Evolutionary conservation across 495 filamentous ascomycete genomes (phyloP).

Genomic region (Lophium mytilinum): DNA sequence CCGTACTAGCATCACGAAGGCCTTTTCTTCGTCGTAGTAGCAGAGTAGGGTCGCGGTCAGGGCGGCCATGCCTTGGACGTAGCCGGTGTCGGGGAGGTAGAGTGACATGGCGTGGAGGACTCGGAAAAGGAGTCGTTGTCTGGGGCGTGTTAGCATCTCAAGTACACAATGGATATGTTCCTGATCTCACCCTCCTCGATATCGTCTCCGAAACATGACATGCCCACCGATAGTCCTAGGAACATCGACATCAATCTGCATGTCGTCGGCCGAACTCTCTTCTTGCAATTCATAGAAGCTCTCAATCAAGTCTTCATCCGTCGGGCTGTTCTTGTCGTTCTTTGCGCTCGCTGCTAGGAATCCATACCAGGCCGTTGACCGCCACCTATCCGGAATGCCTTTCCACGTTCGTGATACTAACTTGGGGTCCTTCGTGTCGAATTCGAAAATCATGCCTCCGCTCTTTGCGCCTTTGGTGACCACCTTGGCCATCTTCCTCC

Average conservation of each 20-base stretch:
- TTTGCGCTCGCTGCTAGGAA: constrained; percentile 83
- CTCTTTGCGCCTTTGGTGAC: constrained; percentile 46
- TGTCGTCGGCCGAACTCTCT: constrained; percentile 75
- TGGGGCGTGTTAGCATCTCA: constrained; percentile 35
- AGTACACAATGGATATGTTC: not conserved
- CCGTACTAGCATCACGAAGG: constrained; percentile 91
- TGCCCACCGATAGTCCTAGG: constrained; percentile 91
- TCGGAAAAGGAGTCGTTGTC: constrained; percentile 85
- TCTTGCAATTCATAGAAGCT: constrained; percentile 57
- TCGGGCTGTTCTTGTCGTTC: constrained; percentile 47
- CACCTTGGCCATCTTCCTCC: constrained; percentile 88
- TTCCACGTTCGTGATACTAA: constrained; percentile 92
- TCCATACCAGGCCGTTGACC: constrained; percentile 86
- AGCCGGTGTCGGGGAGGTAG: constrained; percentile 85
- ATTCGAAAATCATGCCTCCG: constrained; percentile 83
- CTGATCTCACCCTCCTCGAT: constrained; percentile 47
- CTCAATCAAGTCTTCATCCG: constrained; percentile 63
- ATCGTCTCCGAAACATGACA: constrained; percentile 93
- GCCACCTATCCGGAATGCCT: constrained; percentile 95
- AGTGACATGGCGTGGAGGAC: constrained; percentile 87
- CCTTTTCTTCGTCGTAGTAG: constrained; percentile 90
- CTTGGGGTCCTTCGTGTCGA: constrained; percentile 76
- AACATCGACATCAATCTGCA: constrained; percentile 96
- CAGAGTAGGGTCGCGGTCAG: constrained; percentile 88
- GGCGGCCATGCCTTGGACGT: constrained; percentile 97